Evolutionary conservation across 228 moss, liverwort and hornwort genomes (phyloP).

Genomic region (Sphagnum magellanicum): DNA sequence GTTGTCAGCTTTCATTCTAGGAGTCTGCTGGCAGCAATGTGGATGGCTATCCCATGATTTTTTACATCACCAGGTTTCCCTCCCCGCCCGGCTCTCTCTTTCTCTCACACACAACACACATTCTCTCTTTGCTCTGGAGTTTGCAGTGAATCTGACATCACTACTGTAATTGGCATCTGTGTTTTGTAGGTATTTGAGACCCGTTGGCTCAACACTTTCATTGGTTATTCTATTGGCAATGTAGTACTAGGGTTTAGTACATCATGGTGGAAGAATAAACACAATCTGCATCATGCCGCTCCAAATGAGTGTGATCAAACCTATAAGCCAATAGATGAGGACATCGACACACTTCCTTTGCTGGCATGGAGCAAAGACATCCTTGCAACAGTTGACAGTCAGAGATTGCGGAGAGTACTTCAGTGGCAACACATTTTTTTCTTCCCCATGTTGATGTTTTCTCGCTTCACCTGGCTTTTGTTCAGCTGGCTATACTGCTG

Average conservation of each 20-base stretch:
- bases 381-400: conserved; percentile 72
- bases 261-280: conserved; percentile 95
- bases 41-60: conserved; percentile 93
- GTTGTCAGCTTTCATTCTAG: conserved; percentile 65
- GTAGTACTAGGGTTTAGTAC: conserved; percentile 72
- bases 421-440: conserved; percentile 83
- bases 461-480: conserved; percentile 88
- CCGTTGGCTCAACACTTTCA: conserved; percentile 52
- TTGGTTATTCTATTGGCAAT: conserved; percentile 61
- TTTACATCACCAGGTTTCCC: conserved; percentile 71
- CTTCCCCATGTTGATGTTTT: conserved; percentile 70
- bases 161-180: background rate
- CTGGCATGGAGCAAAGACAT: conserved; percentile 97
- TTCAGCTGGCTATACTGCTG: conserved; percentile 65
- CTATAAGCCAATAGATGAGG: conserved; percentile 78
- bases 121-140: too few species aligned
- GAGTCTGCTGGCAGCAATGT: conserved; percentile 75
- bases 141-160: background rate
- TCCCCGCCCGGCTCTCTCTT: too few species aligned
- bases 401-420: conserved; percentile 59
- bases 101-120: too few species aligned
- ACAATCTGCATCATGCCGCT: conserved; percentile 92
- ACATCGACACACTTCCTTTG: conserved; percentile 88
- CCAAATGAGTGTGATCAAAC: conserved; percentile 88
- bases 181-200: conserved; percentile 51